These are phyloP conservation scores for Dioscorea zingiberensis DNA, from an alignment of 106 monocot genomes.

Conservation along the genomic window DNA sequence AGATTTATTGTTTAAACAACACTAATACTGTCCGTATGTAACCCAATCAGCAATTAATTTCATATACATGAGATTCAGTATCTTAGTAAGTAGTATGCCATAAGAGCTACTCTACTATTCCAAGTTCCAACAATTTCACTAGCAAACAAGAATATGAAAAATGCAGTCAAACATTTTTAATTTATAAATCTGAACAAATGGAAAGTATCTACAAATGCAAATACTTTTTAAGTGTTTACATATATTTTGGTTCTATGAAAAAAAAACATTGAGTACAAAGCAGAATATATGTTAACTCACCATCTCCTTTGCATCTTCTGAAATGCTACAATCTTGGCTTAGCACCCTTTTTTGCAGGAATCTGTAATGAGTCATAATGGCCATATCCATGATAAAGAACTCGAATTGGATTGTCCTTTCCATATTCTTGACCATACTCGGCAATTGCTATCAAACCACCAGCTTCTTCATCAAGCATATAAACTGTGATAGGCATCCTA, in stretches of 20 bases:
- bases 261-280: neutral
- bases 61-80: too few relatives aligned
- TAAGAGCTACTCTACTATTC: too few relatives aligned
- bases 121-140: neutral
- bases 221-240: too few relatives aligned
- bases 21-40: too few relatives aligned
- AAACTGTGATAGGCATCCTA: slow-evolving; percentile 94
- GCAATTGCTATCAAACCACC: slow-evolving; percentile 89
- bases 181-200: neutral
- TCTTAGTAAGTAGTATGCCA: too few relatives aligned
- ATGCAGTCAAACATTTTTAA: neutral
- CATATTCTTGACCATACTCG: slow-evolving; percentile 96
- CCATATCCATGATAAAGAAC: slow-evolving; percentile 91
- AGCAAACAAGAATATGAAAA: neutral
- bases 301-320: neutral
- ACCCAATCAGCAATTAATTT: too few relatives aligned
- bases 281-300: neutral
- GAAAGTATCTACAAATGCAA: too few relatives aligned
- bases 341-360: slow-evolving; percentile 44
- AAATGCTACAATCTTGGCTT: slow-evolving; percentile 42
- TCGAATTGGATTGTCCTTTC: slow-evolving; percentile 68
- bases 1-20: too few relatives aligned
- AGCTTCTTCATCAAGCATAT: slow-evolving; percentile 71
- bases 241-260: too few relatives aligned
- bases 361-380: slow-evolving; percentile 82